Evolutionary conservation across 257 asterid genomes (phyloP).

Genomic region (Solanum lycopersicoides): DNA sequence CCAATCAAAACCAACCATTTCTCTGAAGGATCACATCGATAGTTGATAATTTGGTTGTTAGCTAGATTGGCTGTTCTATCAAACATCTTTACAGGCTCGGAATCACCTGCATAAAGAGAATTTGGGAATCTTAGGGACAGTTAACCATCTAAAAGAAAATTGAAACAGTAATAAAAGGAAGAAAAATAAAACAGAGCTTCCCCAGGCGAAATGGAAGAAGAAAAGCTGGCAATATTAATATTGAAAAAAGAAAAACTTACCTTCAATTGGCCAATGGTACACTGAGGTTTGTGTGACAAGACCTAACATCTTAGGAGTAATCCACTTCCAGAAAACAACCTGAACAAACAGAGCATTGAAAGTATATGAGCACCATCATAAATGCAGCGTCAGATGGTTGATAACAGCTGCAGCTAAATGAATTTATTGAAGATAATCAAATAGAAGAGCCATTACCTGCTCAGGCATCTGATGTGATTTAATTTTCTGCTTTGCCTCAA

Average conservation of each 20-base stretch:
- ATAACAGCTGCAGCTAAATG: not conserved
- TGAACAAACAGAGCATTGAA: constrained; percentile 4
- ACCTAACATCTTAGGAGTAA: constrained; percentile 86
- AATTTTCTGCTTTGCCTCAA: constrained; percentile 88
- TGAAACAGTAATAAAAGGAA: not conserved
- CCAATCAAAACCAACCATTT: constrained; percentile 99
- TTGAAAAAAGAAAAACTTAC: constrained; percentile 15
- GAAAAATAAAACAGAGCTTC: not conserved
- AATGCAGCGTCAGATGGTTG: not conserved
- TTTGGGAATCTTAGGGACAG: not conserved
- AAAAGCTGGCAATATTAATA: not conserved
- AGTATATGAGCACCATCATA: not conserved
- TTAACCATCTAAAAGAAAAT: not conserved
- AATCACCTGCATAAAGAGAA: constrained; percentile 49
- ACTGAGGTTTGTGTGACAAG: constrained; percentile 93
- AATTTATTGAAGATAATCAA: not conserved
- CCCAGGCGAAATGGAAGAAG: not conserved
- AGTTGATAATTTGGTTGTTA: constrained; percentile 90
- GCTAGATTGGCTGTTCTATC: constrained; percentile 92
- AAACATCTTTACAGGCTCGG: constrained; percentile 92
- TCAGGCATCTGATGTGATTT: constrained; percentile 98
- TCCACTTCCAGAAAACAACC: constrained; percentile 99
- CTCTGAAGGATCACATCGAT: constrained; percentile 94
- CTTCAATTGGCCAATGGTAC: constrained; percentile 94
- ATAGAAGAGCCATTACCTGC: constrained; percentile 47